A percentile compares a stretch with the other conserved stretches of the same genome.
Evolutionary conservation across 257 asterid genomes (phyloP).

Genomic region (Capsicum rhomboideum): DNA sequence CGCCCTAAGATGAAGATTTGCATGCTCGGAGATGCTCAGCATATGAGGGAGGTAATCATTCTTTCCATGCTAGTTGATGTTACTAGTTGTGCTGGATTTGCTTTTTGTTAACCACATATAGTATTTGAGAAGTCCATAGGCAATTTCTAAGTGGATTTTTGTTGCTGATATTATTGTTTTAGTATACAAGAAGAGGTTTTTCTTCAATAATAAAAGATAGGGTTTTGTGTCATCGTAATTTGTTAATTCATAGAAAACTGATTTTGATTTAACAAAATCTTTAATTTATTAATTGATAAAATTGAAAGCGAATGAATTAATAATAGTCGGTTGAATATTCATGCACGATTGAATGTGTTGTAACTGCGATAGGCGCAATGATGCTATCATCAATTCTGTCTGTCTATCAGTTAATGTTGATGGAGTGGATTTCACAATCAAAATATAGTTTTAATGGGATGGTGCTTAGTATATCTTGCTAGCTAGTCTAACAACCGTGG

Average conservation of each 20-base stretch:
- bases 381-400: too few relatives aligned
- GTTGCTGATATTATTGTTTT: background rate
- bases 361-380: too few relatives aligned
- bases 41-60: background rate
- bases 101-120: background rate
- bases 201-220: background rate
- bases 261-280: background rate
- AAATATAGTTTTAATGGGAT: background rate
- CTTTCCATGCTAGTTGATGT: background rate
- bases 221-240: background rate
- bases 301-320: background rate
- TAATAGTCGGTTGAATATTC: background rate
- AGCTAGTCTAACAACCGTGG: too few relatives aligned
- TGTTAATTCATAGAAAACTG: background rate
- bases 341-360: background rate
- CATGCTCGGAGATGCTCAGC: constrained; percentile 10
- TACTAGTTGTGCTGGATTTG: background rate
- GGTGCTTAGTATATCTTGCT: too few relatives aligned
- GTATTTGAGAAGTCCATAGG: too few relatives aligned
- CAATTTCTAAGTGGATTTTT: background rate
- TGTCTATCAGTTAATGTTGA: background rate
- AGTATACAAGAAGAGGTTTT: background rate
- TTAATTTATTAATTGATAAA: background rate
- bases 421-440: background rate
- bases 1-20: constrained; percentile 4